These are phyloP conservation scores for Malus fusca DNA, from an alignment of 306 rosid species.

Conservation along the genomic window DNA sequence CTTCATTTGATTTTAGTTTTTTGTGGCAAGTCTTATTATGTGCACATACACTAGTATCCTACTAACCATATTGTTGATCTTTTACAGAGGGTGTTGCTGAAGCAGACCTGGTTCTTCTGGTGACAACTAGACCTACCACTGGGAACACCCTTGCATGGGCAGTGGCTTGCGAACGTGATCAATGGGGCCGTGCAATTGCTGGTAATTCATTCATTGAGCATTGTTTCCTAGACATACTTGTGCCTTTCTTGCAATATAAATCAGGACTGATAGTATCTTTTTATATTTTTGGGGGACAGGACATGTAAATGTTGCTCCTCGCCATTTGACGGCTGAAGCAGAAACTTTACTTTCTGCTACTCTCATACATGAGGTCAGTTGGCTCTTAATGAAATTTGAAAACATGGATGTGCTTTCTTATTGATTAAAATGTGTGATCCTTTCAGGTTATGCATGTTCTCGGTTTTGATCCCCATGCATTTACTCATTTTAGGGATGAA, in stretches of 20 bases:
- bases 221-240: neutral
- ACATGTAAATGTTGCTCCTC: slow-evolving; percentile 98
- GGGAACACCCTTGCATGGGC: slow-evolving; percentile 99
- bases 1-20: neutral
- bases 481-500: slow-evolving; percentile 96
- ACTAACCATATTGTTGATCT: neutral
- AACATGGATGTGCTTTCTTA: slow-evolving; percentile 8
- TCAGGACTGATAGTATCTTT: slow-evolving; percentile 11
- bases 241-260: slow-evolving; percentile 12
- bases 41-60: neutral
- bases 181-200: slow-evolving; percentile 99
- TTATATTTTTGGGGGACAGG: slow-evolving; percentile 34
- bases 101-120: slow-evolving; percentile 94
- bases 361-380: slow-evolving; percentile 81
- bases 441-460: slow-evolving; percentile 97
- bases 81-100: slow-evolving; percentile 68
- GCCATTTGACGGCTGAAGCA: slow-evolving; percentile 96
- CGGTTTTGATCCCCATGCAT: slow-evolving; percentile 98
- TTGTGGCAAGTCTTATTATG: neutral
- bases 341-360: slow-evolving; percentile 96
- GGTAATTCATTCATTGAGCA: slow-evolving; percentile 40
- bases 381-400: slow-evolving; percentile 8
- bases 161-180: slow-evolving; percentile 99
- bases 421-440: slow-evolving; percentile 15
- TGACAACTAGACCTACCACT: slow-evolving; percentile 94